Evolutionary conservation across 2,329 filamentous ascomycete genomes (phyloP).

Genomic region (Orbilia quercus): DNA sequence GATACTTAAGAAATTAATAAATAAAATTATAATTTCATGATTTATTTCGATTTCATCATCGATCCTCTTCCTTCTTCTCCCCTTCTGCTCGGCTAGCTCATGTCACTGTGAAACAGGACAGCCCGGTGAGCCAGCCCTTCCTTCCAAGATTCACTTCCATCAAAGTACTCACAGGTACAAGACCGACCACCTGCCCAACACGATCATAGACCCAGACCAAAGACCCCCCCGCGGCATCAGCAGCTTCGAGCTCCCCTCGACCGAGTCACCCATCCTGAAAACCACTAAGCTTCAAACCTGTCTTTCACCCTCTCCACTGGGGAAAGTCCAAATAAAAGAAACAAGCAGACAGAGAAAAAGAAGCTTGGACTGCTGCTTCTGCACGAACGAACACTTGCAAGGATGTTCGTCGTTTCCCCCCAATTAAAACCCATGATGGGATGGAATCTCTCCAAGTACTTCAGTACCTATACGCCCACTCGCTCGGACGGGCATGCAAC

Average conservation of each 20-base stretch:
- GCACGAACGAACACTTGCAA: neutral
- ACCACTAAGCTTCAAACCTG: constrained; percentile 4
- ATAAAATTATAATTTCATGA: no score
- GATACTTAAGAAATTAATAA: no score
- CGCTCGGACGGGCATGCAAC: no score
- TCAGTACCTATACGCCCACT: neutral
- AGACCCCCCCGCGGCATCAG: neutral
- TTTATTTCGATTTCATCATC: constrained; percentile 36
- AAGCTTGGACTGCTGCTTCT: neutral
- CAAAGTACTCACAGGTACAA: neutral
- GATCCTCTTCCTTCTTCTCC: constrained; percentile 5
- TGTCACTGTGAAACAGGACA: constrained; percentile 19
- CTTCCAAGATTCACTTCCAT: neutral
- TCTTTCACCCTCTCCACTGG: neutral
- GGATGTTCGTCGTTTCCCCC: no score
- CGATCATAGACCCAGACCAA: neutral
- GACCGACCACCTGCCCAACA: constrained; percentile 37
- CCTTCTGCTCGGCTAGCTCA: constrained; percentile 19
- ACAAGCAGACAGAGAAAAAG: neutral
- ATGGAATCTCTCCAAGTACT: no score
- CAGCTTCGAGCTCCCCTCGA: constrained; percentile 11
- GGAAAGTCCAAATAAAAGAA: constrained; percentile 1
- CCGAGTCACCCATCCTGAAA: constrained; percentile 3
- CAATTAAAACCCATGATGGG: constrained; percentile 6
- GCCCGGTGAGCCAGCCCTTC: neutral